Base-by-base conservation (phyloP, 768 basidiomycete species). In the Calocybe cyanea region DNA sequence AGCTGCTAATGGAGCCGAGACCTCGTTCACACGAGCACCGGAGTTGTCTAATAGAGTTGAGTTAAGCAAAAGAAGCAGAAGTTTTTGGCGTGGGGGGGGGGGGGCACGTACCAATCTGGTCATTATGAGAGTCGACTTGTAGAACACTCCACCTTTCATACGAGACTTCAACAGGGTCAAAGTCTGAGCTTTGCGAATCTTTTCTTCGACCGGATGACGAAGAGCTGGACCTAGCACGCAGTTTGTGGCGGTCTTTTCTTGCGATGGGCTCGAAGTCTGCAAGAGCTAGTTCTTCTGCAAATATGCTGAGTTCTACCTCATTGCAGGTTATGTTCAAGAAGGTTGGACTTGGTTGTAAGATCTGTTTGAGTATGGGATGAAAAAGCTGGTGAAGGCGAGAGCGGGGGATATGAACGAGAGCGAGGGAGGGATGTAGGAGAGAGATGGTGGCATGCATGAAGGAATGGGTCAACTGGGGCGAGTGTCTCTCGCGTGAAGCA, bases 241-340 rank as follows among this genome's bases (percentile, higher is more conserved):
- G 68, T 40, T 64, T 70, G 15, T 67, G 73, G 37, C 78, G 67
- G 54, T 85, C 84, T 41, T 68, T 77, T 21, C 75, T 64, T 7
- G 83, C 82, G 54, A 83, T 73, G 7, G 67, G 63, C 54, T 81
- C 78, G 53, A 87, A 87, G 52, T 83, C 80, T 10, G 67, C 57
- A 13, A 85, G 71, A 46, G 69, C 59, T 48, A 69, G 65, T 44
- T 79, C 71, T 51, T 85, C 81, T 28, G 80, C 84, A 55, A 89
- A 87, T 40, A 87, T 65, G 60, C 77, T 79, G 63, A 91, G 81
- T 63, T 90, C 87, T 52, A 88, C 76, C 52, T 85, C 77, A 60
- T 91, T 91, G 66, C 77, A 85, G 42, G 85, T 86, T 46, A 88
- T 73, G 56, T 82, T 87, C 58, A 88, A 72, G 61, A 88, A 88